Base-by-base conservation (phyloP, 2,329 filamentous ascomycete genomes). In the Dactylellina drechsleri region DNA sequence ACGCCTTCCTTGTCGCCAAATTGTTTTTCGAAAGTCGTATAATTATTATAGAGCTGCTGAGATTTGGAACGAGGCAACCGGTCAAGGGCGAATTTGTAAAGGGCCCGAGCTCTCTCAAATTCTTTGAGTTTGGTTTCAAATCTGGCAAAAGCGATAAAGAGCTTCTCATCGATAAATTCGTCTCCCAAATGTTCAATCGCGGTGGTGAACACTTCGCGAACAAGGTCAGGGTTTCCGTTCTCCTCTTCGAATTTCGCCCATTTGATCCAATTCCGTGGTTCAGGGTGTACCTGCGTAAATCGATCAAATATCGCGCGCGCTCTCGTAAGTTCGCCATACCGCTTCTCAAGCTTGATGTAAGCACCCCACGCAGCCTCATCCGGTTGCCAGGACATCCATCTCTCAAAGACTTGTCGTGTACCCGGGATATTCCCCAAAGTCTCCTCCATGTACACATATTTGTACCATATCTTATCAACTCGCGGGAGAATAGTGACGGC, bases 401-500 rank as follows among this genome's bases (percentile, higher is more conserved):
- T 87, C 83, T 99, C 95, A 81, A 98, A 99, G 0, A 98, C 92
- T 79, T 97, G 92, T 71, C 95, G 86, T 1, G 93, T 96, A 41
- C 94, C 95, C 2, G 93, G 89, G 57, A 99, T 90, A 80, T 99
- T 97, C 5, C 93, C 93, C 65, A 99, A 86, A 83, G 94, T 98
- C 86, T 99, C 95, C 84, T 98, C 94, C 91, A 97, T 96, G 82
- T 96, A 97, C 26, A 96, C 92, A 85, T 97, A 99, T 82, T 98
- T 98, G 85, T 97, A 99, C 95, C 95, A 99, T 40, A 99, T 84
- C 85, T 98, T 98, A 82, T 98, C 93, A 47, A 98, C 88, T 68
- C 95, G 86, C 4, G 95, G 95, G 45, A 97, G 85, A 66, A 96
- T 92, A 0, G 93, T 93, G 62, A 98, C 92, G n/a, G 95, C 93